These are phyloP conservation scores for Xylariales sp. DNA, from an alignment of 2,329 filamentous ascomycete genomes.

Conservation along the genomic window DNA sequence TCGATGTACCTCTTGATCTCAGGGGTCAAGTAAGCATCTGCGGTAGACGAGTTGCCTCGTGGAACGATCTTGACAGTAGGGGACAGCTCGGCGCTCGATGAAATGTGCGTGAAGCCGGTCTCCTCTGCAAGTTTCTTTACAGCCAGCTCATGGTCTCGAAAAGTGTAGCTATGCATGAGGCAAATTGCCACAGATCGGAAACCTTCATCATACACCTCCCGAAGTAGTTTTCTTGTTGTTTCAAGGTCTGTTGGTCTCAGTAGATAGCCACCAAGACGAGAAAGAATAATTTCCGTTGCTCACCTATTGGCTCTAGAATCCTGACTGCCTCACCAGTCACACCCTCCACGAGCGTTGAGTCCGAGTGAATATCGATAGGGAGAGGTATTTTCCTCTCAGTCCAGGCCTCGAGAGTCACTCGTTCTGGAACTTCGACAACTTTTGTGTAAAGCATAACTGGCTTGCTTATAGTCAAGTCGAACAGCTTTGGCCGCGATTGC, in stretches of 20 bases:
- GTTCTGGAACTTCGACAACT: slow-evolving; percentile 18
- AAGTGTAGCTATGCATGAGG: slow-evolving; percentile 15
- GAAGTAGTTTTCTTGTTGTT: neutral
- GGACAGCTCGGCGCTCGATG: slow-evolving; percentile 62
- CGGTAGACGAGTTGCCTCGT: slow-evolving; percentile 64
- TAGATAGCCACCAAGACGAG: neutral
- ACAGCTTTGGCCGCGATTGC: slow-evolving; percentile 18
- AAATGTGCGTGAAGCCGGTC: slow-evolving; percentile 65
- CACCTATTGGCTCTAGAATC: neutral
- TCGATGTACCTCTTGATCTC: slow-evolving; percentile 67
- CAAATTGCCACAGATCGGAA: slow-evolving; percentile 3
- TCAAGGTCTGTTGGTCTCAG: neutral
- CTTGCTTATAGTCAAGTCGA: slow-evolving; percentile 17
- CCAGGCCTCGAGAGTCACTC: slow-evolving; percentile 18
- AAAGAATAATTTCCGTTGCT: neutral
- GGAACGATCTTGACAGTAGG: slow-evolving; percentile 73
- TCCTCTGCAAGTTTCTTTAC: slow-evolving; percentile 29
- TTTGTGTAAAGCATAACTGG: slow-evolving; percentile 15
- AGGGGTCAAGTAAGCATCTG: slow-evolving; percentile 71
- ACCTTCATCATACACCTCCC: neutral
- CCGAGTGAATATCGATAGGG: neutral
- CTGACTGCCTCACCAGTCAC: slow-evolving; percentile 4
- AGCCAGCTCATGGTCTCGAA: slow-evolving; percentile 14
- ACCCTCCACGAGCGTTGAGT: neutral
- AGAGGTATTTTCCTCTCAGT: slow-evolving; percentile 9